Conservation (phyloP, 2,329 filamentous ascomycete genomes). For the Pseudogymnoascus sp. region DNA sequence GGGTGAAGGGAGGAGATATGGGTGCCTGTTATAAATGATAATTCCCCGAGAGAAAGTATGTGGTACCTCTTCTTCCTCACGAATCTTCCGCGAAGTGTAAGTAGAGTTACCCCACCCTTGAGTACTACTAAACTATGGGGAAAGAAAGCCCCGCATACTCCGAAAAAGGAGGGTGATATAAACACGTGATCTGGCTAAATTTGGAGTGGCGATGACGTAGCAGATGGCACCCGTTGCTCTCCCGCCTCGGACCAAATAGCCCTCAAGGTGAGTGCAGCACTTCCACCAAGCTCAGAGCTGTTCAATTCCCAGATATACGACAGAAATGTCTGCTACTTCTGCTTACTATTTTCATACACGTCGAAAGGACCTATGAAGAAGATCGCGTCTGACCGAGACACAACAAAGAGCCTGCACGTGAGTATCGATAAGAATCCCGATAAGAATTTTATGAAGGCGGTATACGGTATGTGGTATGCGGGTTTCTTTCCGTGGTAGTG, state of each 20-base stretch:
- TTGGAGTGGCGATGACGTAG: neutral
- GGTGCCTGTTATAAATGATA: neutral
- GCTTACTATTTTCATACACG: neutral
- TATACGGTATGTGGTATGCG: neutral
- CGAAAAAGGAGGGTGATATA: neutral
- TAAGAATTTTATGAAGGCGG: neutral
- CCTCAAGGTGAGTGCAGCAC: neutral
- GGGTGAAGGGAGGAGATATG: neutral
- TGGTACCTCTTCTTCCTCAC: neutral
- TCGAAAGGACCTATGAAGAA: neutral
- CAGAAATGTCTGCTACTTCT: neutral
- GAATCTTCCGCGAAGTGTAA: neutral
- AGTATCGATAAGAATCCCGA: neutral
- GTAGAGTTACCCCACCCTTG: neutral
- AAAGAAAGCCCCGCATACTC: constrained; percentile 2
- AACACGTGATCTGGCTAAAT: neutral
- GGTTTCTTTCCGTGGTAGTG: constrained; percentile 6
- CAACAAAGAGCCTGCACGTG: neutral
- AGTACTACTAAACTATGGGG: neutral
- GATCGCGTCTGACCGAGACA: neutral
- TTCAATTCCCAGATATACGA: neutral
- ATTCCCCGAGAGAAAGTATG: neutral
- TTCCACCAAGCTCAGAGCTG: neutral
- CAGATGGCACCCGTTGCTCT: neutral
- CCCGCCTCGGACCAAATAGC: neutral